phyloP scores from a whole-genome alignment of 176 grass and related monocot species.

The Oryza longistaminata region DNA sequence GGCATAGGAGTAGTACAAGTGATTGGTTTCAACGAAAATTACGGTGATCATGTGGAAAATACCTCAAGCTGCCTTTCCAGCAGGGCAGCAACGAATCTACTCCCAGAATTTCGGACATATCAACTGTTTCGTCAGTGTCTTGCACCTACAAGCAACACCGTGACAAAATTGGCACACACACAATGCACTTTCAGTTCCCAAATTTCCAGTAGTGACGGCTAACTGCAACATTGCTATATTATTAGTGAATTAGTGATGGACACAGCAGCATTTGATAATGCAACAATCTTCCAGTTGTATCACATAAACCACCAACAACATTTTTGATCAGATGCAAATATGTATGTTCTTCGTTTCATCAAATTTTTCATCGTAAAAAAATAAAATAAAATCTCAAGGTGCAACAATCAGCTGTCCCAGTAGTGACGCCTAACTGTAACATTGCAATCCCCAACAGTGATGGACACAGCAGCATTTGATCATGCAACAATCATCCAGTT shows the following conservation, averaged over 20 bases:
- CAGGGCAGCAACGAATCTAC: too few species aligned
- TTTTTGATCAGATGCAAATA: neutral
- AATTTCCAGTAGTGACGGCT: too few species aligned
- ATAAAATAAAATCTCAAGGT: too few species aligned
- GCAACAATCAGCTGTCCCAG: neutral
- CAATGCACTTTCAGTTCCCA: too few species aligned
- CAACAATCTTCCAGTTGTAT: neutral
- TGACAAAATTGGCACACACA: too few species aligned
- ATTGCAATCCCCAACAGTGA: neutral
- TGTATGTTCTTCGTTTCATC: neutral
- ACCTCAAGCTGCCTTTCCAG: too few species aligned
- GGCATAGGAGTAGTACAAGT: neutral
- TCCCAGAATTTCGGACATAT: too few species aligned
- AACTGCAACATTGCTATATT: neutral
- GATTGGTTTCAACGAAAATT: neutral
- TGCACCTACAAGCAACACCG: too few species aligned
- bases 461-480: neutral
- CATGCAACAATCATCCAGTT: neutral
- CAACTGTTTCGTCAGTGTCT: too few species aligned
- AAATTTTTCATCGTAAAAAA: constrained; percentile 5
- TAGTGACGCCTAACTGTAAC: neutral
- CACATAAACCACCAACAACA: neutral
- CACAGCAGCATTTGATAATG: neutral
- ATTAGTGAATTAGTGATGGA: neutral
- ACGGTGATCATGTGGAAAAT: neutral